Evolutionary conservation across 2,329 filamentous ascomycete species (phyloP).

Genomic region (Aspergillus sclerotialis): DNA sequence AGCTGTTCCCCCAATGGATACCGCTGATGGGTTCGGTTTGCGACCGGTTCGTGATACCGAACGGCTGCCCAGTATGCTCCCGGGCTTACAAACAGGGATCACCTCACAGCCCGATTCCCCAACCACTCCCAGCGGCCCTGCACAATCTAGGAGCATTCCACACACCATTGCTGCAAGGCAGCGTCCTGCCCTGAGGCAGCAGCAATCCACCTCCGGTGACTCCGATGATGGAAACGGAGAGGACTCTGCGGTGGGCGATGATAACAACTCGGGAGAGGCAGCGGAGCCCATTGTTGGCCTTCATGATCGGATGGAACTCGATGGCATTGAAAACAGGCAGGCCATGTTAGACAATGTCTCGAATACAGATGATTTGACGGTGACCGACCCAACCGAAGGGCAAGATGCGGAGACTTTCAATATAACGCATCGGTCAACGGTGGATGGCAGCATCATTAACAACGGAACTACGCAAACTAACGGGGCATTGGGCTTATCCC

Average conservation of each 20-base stretch:
- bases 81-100: slow-evolving; percentile 60
- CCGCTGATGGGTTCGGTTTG: slow-evolving; percentile 63
- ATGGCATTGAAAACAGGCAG: slow-evolving; percentile 78
- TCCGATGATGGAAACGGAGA: slow-evolving; percentile 81
- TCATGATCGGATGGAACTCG: slow-evolving; percentile 74
- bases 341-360: slow-evolving; percentile 66
- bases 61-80: slow-evolving; percentile 73
- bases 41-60: slow-evolving; percentile 76
- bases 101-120: slow-evolving; percentile 89
- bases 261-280: slow-evolving; percentile 41
- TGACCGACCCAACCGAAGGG: slow-evolving; percentile 74
- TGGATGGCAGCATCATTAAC: slow-evolving; percentile 79
- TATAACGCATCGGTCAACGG: slow-evolving; percentile 76
- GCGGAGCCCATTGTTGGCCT: slow-evolving; percentile 70
- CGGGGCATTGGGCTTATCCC: slow-evolving; percentile 65
- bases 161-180: slow-evolving; percentile 54
- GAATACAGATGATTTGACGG: slow-evolving; percentile 65
- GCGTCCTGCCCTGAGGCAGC: slow-evolving; percentile 81
- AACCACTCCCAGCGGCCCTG: slow-evolving; percentile 69
- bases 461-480: slow-evolving; percentile 60
- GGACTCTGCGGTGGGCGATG: slow-evolving; percentile 69
- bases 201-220: slow-evolving; percentile 78
- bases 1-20: slow-evolving; percentile 60
- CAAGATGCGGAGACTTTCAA: slow-evolving; percentile 88
- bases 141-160: slow-evolving; percentile 50